Conservation (phyloP, 1,284 basidiomycete species). For the Ustilago curta region DNA sequence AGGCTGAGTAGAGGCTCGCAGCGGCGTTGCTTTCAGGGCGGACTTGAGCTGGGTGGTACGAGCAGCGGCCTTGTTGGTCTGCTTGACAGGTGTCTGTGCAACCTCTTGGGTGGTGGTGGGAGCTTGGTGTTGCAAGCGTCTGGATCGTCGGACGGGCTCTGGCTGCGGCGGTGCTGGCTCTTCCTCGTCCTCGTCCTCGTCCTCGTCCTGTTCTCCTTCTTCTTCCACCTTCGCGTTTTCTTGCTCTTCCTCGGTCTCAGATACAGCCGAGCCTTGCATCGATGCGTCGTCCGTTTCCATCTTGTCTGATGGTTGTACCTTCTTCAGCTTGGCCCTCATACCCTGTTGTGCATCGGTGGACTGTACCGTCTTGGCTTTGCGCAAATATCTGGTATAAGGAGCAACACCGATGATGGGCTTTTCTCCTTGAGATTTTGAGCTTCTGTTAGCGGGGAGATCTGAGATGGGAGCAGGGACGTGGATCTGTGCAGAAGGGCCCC, state of each 20-base stretch:
- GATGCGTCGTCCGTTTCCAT: constrained; percentile 23
- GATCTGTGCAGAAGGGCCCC: constrained; percentile 30
- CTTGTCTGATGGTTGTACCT: constrained; percentile 6
- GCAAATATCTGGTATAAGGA: constrained; percentile 56
- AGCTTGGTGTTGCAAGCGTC: constrained; percentile 35
- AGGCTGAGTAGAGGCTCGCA: constrained; percentile 21
- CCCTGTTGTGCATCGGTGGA: constrained; percentile 30
- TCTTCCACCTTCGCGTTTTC: constrained; percentile 3
- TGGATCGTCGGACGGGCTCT: constrained; percentile 35
- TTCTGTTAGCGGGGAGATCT: constrained; percentile 22
- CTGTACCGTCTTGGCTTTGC: constrained; percentile 43
- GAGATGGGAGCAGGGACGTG: constrained; percentile 50
- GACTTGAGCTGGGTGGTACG: constrained; percentile 39
- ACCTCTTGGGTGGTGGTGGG: constrained; percentile 20
- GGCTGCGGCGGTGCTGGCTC: constrained; percentile 24
- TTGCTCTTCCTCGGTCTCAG: constrained; percentile 26
- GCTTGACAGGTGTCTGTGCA: constrained; percentile 29
- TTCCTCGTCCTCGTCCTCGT: constrained; percentile 31
- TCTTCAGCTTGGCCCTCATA: constrained; percentile 46
- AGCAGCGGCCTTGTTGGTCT: constrained; percentile 18
- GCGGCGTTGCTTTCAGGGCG: constrained; percentile 44
- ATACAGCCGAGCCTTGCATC: constrained; percentile 23
- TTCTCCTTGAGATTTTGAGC: constrained; percentile 9
- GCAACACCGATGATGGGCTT: constrained; percentile 43
- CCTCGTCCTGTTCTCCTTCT: constrained; percentile 23